These are phyloP conservation scores for Sporodiniella umbellata DNA, from an alignment of 371 early-diverging fungal species.

Conservation along the genomic window DNA sequence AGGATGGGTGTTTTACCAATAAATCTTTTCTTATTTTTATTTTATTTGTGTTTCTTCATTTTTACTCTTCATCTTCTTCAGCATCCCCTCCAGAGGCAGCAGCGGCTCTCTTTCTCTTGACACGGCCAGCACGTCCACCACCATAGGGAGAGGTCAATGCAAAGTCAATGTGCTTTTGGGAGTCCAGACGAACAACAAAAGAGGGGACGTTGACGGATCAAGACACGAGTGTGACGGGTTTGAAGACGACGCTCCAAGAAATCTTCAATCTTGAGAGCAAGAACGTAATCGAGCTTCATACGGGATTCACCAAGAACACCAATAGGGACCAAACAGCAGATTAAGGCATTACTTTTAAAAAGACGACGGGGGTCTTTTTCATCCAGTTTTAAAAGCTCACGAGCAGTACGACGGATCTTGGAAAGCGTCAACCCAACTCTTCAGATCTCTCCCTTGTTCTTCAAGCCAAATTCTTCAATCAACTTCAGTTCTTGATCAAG, in stretches of 20 bases:
- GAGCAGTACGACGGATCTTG: constrained; percentile 99
- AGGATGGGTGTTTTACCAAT: too few relatives aligned
- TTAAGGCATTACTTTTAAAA: constrained; percentile 98
- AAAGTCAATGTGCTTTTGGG: constrained; percentile 98
- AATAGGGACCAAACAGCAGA: constrained; percentile 95
- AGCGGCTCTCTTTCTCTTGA: constrained; percentile 86
- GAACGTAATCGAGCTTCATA: constrained; percentile 97
- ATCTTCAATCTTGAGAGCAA: constrained; percentile 96
- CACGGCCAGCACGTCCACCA: constrained; percentile 97
- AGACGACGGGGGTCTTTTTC: constrained; percentile 97
- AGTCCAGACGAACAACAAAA: constrained; percentile 89
- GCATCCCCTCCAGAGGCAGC: constrained; percentile 60
- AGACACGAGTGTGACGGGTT: constrained; percentile 98
- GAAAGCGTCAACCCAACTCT: constrained; percentile 94
- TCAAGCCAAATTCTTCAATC: constrained; percentile 97
- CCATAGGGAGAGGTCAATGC: constrained; percentile 96
- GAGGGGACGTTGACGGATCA: constrained; percentile 96
- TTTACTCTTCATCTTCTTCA: constrained; percentile 70
- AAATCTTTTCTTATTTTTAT: too few relatives aligned
- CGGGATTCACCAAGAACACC: constrained; percentile 96
- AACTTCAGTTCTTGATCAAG: constrained; percentile 98
- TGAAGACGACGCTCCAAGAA: constrained; percentile 99
- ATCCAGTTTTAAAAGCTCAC: constrained; percentile 97
- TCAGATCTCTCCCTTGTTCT: constrained; percentile 99
- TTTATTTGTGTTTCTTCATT: too few relatives aligned